Conservation (phyloP, 495 filamentous ascomycete genomes). For the Penicillium silybi region DNA sequence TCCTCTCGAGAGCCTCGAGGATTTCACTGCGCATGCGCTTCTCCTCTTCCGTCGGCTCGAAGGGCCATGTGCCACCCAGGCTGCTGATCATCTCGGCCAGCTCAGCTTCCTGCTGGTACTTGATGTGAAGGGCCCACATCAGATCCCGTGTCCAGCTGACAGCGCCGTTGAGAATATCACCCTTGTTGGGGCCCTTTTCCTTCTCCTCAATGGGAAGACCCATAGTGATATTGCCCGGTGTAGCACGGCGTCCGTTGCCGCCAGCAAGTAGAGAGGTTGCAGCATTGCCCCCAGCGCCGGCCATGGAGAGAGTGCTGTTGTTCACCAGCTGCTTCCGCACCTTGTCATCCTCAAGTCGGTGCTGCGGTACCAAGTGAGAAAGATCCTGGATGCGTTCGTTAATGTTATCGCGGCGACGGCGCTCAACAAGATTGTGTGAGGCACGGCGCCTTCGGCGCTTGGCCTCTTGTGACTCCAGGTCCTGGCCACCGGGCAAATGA, state of each 20-base stretch:
- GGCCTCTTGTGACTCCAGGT: constrained; percentile 78
- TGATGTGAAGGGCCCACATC: constrained; percentile 91
- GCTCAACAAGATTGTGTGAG: constrained; percentile 94
- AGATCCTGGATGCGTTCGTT: constrained; percentile 97
- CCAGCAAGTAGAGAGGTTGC: constrained; percentile 84
- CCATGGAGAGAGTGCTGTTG: constrained; percentile 80
- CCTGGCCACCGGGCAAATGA: constrained; percentile 44
- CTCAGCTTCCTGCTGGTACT: constrained; percentile 83
- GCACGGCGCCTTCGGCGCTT: constrained; percentile 87
- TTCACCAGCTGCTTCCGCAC: constrained; percentile 90
- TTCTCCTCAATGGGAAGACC: constrained; percentile 93
- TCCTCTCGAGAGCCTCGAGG: constrained; percentile 75
- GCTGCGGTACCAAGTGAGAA: constrained; percentile 84
- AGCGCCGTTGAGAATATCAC: constrained; percentile 94
- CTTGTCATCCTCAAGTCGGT: constrained; percentile 95
- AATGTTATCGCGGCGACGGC: constrained; percentile 93
- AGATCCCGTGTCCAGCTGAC: constrained; percentile 96
- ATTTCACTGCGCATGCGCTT: constrained; percentile 92
- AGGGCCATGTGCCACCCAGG: constrained; percentile 70
- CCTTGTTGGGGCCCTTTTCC: constrained; percentile 98
- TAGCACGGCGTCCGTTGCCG: constrained; percentile 74
- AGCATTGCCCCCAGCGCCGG: constrained; percentile 67
- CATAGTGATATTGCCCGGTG: constrained; percentile 81
- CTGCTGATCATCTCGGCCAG: constrained; percentile 67
- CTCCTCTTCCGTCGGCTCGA: constrained; percentile 87